These are phyloP conservation scores for Trametes versicolor DNA, from an alignment of 1,284 basidiomycete genomes.

Conservation along the genomic window DNA sequence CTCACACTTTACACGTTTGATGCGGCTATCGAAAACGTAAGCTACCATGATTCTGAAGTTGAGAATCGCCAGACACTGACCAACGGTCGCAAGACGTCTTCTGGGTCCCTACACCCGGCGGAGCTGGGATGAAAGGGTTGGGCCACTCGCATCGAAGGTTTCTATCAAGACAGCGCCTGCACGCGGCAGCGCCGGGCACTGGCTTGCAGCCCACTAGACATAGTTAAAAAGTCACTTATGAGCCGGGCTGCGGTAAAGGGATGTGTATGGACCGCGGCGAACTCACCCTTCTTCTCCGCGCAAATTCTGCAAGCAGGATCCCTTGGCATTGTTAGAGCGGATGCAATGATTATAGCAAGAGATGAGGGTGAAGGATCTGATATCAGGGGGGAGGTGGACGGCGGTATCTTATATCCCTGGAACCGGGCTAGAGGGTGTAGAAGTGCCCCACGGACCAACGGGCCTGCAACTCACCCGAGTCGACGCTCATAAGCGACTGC, in stretches of 20 bases:
- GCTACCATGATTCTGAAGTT: neutral
- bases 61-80: neutral
- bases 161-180: conserved; percentile 4
- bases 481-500: neutral
- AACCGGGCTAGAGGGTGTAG: too few species aligned
- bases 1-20: conserved; percentile 12
- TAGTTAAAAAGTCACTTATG: neutral
- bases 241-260: neutral
- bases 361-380: neutral
- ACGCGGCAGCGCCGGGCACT: neutral
- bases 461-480: neutral
- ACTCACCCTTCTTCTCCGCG: conserved; percentile 15
- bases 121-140: too few species aligned
- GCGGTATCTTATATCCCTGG: neutral
- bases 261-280: neutral
- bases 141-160: conserved; percentile 10
- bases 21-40: neutral
- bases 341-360: neutral
- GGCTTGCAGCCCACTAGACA: conserved; percentile 3
- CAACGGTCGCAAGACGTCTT: conserved; percentile 9
- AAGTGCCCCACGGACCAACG: neutral
- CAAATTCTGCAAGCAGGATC: conserved; percentile 8
- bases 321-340: conserved; percentile 1
- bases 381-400: neutral
- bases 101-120: neutral